Conservation (phyloP, 352 stramenopile genomes). For the Ophiocytium majus region DNA sequence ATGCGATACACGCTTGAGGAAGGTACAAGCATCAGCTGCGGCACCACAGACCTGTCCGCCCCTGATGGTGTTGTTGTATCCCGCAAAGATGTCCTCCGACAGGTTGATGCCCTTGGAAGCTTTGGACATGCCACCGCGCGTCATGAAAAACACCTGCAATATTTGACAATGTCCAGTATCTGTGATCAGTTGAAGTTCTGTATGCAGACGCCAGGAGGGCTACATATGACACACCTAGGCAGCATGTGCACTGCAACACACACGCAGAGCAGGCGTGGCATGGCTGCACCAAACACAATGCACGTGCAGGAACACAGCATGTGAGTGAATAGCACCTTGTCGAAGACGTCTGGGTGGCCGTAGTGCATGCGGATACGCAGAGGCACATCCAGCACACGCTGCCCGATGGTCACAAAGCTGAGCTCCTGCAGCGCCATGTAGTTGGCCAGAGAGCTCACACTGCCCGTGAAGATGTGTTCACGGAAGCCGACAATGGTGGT, state of each 20-base stretch:
- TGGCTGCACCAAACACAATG: no score
- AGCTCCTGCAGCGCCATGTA: constrained; percentile 99
- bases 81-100: constrained; percentile 98
- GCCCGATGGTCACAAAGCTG: constrained; percentile 95
- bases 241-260: no score
- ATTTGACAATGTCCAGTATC: no score
- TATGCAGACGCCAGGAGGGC: no score
- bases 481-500: constrained; percentile 93
- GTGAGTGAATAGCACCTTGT: constrained; percentile 88
- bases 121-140: constrained; percentile 94
- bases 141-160: constrained; percentile 93
- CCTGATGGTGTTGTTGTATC: constrained; percentile 96
- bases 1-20: no score
- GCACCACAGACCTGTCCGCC: constrained; percentile 71
- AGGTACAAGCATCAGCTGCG: no score
- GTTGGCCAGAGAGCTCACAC: constrained; percentile 94
- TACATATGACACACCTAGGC: no score
- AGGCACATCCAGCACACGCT: constrained; percentile 90
- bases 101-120: constrained; percentile 98
- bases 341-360: constrained; percentile 97
- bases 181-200: no score
- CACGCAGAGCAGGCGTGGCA: no score
- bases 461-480: constrained; percentile 98
- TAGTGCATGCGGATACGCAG: constrained; percentile 96
- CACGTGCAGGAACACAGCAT: no score